Conservation (phyloP, 164 flowering plant species). For the Litsea cubeba region DNA sequence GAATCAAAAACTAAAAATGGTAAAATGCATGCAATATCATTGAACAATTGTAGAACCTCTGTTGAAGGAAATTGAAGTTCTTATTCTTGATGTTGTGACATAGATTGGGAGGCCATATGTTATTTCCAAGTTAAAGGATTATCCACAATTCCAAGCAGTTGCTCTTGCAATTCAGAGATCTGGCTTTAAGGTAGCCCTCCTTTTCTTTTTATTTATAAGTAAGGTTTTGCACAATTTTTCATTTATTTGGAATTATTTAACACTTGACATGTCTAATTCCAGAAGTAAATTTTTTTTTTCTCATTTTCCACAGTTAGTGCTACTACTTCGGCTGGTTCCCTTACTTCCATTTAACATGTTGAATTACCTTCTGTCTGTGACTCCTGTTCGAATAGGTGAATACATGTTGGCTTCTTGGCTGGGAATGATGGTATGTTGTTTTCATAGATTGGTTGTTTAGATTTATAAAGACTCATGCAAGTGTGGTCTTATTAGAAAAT, state of each 20-base stretch:
- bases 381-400: constrained; percentile 66
- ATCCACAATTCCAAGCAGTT: constrained; percentile 84
- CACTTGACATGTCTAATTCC: too few relatives aligned
- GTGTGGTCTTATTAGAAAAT: neutral
- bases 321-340: constrained; percentile 95
- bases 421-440: constrained; percentile 86
- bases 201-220: too few relatives aligned
- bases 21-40: neutral
- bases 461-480: neutral
- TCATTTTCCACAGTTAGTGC: constrained; percentile 52
- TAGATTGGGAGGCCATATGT: constrained; percentile 88
- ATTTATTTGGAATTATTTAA: too few relatives aligned
- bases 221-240: too few relatives aligned
- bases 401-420: constrained; percentile 96
- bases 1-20: too few relatives aligned
- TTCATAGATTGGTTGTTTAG: neutral
- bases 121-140: constrained; percentile 75
- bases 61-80: neutral
- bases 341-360: constrained; percentile 91
- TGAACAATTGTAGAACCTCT: neutral
- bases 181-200: constrained; percentile 71
- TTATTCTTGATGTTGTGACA: neutral
- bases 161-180: constrained; percentile 82
- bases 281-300: too few relatives aligned
- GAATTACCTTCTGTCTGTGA: constrained; percentile 95